Percentiles rank a stretch among this genome's conserved stretches.
These are phyloP conservation scores for Fusarium papillatum DNA, from an alignment of 2,329 filamentous ascomycete species.

Conservation along the genomic window DNA sequence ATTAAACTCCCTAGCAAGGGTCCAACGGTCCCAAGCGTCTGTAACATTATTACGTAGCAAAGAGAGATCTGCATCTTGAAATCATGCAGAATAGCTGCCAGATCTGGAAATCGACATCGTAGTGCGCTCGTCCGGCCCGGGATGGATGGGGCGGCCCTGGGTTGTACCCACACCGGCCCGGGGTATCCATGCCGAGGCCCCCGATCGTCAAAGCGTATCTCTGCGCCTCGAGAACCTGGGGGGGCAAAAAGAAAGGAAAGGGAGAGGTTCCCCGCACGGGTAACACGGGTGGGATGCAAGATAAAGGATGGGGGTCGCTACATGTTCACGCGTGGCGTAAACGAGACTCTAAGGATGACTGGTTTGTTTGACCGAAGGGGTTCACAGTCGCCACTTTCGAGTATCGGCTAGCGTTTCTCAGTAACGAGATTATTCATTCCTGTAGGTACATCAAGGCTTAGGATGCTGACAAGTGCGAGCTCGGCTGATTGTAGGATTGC, in stretches of 20 bases:
- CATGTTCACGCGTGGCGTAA: background rate
- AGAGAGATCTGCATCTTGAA: background rate
- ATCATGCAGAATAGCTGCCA: conserved; percentile 24
- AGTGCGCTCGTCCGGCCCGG: conserved; percentile 11
- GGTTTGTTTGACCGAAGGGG: background rate
- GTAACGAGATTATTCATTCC: background rate
- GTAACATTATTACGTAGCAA: background rate
- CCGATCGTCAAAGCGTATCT: conserved; percentile 14
- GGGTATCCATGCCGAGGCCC: background rate
- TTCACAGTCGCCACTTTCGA: background rate
- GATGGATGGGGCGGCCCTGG: background rate
- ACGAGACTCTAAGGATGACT: background rate
- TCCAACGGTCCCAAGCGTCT: background rate
- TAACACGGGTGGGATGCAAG: background rate
- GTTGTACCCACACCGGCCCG: conserved; percentile 13
- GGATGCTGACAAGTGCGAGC: background rate
- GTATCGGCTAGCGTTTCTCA: background rate
- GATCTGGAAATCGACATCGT: conserved; percentile 13
- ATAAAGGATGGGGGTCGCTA: background rate
- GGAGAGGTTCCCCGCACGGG: background rate
- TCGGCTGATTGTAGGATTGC: background rate
- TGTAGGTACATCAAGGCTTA: background rate
- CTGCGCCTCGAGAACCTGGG: background rate
- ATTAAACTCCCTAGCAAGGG: background rate
- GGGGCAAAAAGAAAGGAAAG: background rate